phyloP scores from a whole-genome alignment of 139 green algal species.

The Parachlorella kessleri region DNA sequence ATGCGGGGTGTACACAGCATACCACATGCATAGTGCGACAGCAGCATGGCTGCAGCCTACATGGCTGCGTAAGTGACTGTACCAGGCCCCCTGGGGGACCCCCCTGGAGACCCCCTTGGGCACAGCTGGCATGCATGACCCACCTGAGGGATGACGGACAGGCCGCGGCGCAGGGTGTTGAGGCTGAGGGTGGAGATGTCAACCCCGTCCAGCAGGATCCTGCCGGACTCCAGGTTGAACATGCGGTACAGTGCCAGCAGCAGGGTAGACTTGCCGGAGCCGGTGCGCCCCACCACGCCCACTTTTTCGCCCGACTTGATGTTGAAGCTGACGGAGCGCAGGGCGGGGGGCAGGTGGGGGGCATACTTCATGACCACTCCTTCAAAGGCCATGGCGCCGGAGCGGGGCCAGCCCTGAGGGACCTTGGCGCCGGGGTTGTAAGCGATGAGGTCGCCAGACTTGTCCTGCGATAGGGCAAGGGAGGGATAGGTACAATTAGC shows the following conservation, averaged over 20 bases:
- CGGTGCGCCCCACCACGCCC: slow-evolving; percentile 58
- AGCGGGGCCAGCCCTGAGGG: slow-evolving; percentile 42
- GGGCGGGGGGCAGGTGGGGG: slow-evolving; percentile 79
- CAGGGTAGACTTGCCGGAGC: slow-evolving; percentile 65
- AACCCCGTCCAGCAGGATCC: slow-evolving; percentile 88
- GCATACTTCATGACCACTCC: slow-evolving; percentile 83
- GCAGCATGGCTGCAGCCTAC: background rate
- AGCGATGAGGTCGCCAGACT: too few species aligned
- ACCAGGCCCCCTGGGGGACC: too few species aligned
- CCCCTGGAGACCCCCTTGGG: too few species aligned
- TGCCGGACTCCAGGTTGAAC: slow-evolving; percentile 73
- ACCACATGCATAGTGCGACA: too few species aligned
- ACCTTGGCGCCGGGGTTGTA: too few species aligned
- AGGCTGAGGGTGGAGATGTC: slow-evolving; percentile 82
- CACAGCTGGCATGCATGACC: slow-evolving; percentile 13
- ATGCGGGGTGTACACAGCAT: too few species aligned
- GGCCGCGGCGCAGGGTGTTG: slow-evolving; percentile 56
- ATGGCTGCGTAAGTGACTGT: background rate
- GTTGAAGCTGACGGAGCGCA: slow-evolving; percentile 78
- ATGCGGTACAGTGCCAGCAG: slow-evolving; percentile 70
- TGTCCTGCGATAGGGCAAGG: too few species aligned
- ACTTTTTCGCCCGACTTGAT: slow-evolving; percentile 34
- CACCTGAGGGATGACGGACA: slow-evolving; percentile 69
- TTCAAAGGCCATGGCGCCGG: slow-evolving; percentile 55
- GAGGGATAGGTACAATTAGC: too few species aligned